These are phyloP conservation scores for Diplodia sapinea DNA, from an alignment of 2,329 filamentous ascomycete genomes.

Conservation along the genomic window DNA sequence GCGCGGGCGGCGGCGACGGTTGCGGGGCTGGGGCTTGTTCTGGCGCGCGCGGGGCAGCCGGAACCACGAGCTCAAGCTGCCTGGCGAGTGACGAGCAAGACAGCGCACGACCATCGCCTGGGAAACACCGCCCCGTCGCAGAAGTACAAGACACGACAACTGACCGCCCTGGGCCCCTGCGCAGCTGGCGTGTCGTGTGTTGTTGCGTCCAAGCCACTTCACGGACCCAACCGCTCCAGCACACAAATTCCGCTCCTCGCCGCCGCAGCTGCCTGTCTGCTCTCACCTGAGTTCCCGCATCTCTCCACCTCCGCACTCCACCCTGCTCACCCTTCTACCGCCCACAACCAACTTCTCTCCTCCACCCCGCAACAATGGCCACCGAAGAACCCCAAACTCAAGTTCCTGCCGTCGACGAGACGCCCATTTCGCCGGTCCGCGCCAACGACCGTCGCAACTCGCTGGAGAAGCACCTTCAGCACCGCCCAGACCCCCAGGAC, in stretches of 20 bases:
- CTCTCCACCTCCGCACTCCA: constrained; percentile 7
- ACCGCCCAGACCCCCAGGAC: constrained; percentile 61
- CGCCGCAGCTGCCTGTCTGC: neutral
- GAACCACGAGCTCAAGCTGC: constrained; percentile 17
- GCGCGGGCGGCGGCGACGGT: constrained; percentile 3
- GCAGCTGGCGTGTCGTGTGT: neutral
- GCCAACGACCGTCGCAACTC: constrained; percentile 63
- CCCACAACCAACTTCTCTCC: neutral
- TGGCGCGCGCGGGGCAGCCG: constrained; percentile 6
- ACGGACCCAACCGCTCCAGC: neutral
- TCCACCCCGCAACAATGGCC: constrained; percentile 18
- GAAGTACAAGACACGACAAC: constrained; percentile 12
- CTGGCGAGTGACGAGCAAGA: neutral
- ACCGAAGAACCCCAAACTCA: constrained; percentile 26
- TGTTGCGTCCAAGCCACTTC: constrained; percentile 21
- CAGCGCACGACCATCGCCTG: constrained; percentile 26
- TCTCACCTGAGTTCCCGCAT: neutral
- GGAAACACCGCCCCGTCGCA: constrained; percentile 20
- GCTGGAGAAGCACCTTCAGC: constrained; percentile 56
- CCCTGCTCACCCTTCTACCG: neutral
- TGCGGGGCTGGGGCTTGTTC: constrained; percentile 12
- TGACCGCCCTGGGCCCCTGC: constrained; percentile 9
- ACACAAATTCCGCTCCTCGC: constrained; percentile 19
- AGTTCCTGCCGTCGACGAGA: constrained; percentile 43
- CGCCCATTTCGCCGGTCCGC: constrained; percentile 50